phyloP scores from a whole-genome alignment of 2,329 filamentous ascomycete genomes.

The Arthrobotrys megalospora region DNA sequence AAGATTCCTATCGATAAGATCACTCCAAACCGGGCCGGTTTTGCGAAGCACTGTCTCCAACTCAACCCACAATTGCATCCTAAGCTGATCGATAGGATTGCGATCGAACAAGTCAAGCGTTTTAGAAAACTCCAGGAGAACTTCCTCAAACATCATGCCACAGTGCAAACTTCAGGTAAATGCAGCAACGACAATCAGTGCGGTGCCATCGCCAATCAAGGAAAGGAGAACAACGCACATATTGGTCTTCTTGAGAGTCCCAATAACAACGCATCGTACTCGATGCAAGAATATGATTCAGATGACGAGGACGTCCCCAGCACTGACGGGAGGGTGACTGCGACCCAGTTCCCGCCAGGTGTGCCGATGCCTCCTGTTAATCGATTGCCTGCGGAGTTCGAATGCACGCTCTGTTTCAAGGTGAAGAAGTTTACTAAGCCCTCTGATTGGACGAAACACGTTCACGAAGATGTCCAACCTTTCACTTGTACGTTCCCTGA shows the following conservation, averaged over 20 bases:
- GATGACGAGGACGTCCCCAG: constrained; percentile 74
- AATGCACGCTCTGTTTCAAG: constrained; percentile 89
- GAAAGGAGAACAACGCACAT: constrained; percentile 54
- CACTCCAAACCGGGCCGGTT: constrained; percentile 81
- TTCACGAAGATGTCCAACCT: constrained; percentile 92
- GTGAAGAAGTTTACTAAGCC: constrained; percentile 89
- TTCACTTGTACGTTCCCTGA: constrained; percentile 92
- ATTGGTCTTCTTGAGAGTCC: constrained; percentile 67
- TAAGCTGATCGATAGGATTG: constrained; percentile 83
- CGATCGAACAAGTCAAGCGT: constrained; percentile 82
- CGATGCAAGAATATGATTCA: constrained; percentile 68
- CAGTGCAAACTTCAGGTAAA: constrained; percentile 67
- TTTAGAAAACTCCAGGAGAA: constrained; percentile 82
- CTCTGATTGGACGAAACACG: constrained; percentile 96
- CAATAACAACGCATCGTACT: constrained; percentile 72
- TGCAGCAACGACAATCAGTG: constrained; percentile 65
- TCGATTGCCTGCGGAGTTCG: constrained; percentile 85
- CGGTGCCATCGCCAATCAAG: constrained; percentile 64
- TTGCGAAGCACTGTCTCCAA: constrained; percentile 79
- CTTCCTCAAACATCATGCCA: constrained; percentile 79
- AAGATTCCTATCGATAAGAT: constrained; percentile 74
- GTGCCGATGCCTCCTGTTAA: constrained; percentile 85
- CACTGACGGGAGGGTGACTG: constrained; percentile 78
- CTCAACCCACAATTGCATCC: constrained; percentile 81
- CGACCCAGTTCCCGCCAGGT: constrained; percentile 82